Evolutionary conservation across 2,329 filamentous ascomycete genomes (phyloP).

Genomic region (Talaromyces sp.): DNA sequence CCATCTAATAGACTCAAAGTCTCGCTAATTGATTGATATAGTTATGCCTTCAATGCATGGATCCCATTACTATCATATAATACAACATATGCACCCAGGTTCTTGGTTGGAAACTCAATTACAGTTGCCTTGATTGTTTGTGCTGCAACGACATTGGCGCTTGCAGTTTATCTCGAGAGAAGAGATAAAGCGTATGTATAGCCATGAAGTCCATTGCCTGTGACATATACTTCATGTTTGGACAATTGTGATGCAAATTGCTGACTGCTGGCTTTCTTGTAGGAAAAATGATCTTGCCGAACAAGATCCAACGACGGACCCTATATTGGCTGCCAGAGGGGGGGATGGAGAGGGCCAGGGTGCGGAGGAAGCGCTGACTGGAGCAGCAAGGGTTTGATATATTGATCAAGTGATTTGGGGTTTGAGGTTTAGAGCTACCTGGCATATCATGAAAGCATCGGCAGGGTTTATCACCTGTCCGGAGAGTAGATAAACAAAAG

Average conservation of each 20-base stretch:
- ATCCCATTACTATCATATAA: conserved; percentile 11
- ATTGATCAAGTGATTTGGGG: not conserved
- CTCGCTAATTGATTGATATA: not conserved
- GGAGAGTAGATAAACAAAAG: not conserved
- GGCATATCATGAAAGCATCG: not conserved
- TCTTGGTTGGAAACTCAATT: conserved; percentile 15
- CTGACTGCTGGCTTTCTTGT: not conserved
- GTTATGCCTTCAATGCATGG: conserved; percentile 16
- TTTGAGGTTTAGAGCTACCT: not conserved
- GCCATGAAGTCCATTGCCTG: not conserved
- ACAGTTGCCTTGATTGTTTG: conserved; percentile 13
- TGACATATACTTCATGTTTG: not conserved
- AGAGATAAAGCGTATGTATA: conserved; percentile 1
- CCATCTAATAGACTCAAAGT: not conserved
- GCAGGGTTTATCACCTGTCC: not conserved
- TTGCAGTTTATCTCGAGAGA: conserved; percentile 9
- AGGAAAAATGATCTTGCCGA: not conserved
- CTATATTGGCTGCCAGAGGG: not conserved
- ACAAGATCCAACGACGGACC: not conserved
- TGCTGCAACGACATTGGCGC: conserved; percentile 4
- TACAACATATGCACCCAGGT: conserved; percentile 13
- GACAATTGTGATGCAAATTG: not conserved
- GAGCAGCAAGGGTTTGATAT: not conserved
- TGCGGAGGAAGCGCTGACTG: not conserved
- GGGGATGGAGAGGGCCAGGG: not conserved